Base-by-base conservation (phyloP, 139 green algal genomes). In the Picochlorum sp. region DNA sequence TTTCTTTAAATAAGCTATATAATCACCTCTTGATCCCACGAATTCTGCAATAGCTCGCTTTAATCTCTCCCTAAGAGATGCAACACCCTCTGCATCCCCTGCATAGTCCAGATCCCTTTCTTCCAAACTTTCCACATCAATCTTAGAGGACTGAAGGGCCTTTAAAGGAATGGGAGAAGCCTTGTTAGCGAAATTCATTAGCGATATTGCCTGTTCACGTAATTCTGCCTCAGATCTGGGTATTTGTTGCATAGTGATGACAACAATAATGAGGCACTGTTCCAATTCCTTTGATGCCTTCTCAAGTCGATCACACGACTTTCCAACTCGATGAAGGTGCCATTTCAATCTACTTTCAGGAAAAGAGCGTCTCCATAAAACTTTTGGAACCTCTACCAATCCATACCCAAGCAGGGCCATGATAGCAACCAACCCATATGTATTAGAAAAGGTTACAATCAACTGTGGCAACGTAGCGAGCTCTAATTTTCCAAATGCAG, bases 331-430 rank as follows among this genome's bases (percentile, higher is more conserved):
- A 64, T 82, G 64, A 26, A 62, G 73, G 30, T 71, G 56, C 65
- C 65, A 87, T 44, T 56, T 68, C 32, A 88, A 54, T 4, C 80
- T 61, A 0, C 18, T 44, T 38, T 77, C 68, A 37, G 83, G 74
- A 26, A 84, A 73, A 11, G 84, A 76, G 14, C 75, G 51, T 14
- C 69, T 66, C 90, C 90, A 96, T 64, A 95, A 49, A 24, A 76
- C 65, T 20, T 85, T 70, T 0, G 89, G 89, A 26, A 96, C 82
- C 75, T 92, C 80, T 65, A 96, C 90, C 66, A 97, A 78, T 4
- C 90, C 90, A 60, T 89, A 96, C 7, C 86, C 88, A 49, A 97
- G 74, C 37, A 96, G 81, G 30, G 92, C 71, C 10, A 91, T 76
- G 7, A 84, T 80, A 0, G 74, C 89, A 5, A 92, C 65, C 41